A percentile compares a stretch with the other conserved stretches of the same genome.
Evolutionary conservation across 371 early-diverging fungal species (phyloP).

Genomic region (Rhizopus microsporus): DNA sequence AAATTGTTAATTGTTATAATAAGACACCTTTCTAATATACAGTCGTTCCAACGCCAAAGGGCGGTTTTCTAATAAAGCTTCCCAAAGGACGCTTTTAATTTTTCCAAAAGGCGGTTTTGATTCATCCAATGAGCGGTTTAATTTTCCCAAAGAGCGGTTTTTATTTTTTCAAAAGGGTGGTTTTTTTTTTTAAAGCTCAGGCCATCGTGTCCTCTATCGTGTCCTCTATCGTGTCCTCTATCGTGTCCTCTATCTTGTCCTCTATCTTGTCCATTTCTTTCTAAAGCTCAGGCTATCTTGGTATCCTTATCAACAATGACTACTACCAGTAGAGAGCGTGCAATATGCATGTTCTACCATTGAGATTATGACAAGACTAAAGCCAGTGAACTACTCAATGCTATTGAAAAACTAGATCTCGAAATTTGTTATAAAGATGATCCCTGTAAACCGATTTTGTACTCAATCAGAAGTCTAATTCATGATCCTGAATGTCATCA

Average conservation of each 20-base stretch:
- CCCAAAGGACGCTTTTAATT: too few relatives aligned
- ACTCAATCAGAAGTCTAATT: conserved; percentile 11
- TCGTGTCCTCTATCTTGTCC: conserved; percentile 12
- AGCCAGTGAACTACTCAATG: conserved; percentile 21
- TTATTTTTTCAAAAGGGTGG: too few relatives aligned
- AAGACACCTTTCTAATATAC: too few relatives aligned
- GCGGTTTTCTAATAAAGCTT: too few relatives aligned
- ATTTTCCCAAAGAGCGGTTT: neutral
- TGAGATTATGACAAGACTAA: conserved; percentile 23
- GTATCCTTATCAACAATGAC: conserved; percentile 15
- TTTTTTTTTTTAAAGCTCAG: conserved; percentile 9
- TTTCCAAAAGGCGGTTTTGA: neutral
- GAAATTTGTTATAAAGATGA: conserved; percentile 21
- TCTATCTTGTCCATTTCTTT: conserved; percentile 14
- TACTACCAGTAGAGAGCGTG: conserved; percentile 21
- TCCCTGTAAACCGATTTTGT: conserved; percentile 19
- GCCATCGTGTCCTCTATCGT: conserved; percentile 18
- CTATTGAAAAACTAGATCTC: conserved; percentile 20
- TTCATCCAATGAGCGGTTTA: neutral
- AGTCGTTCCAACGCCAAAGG: too few relatives aligned
- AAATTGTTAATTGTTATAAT: too few relatives aligned
- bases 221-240: conserved; percentile 16
- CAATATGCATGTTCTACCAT: conserved; percentile 24
- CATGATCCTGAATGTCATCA: conserved; percentile 11
- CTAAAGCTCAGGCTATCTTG: conserved; percentile 18